A percentile compares a stretch with the other conserved stretches of the same genome.
Evolutionary conservation across 495 filamentous ascomycete genomes (phyloP).

Genomic region (Penicillium alfredii): DNA sequence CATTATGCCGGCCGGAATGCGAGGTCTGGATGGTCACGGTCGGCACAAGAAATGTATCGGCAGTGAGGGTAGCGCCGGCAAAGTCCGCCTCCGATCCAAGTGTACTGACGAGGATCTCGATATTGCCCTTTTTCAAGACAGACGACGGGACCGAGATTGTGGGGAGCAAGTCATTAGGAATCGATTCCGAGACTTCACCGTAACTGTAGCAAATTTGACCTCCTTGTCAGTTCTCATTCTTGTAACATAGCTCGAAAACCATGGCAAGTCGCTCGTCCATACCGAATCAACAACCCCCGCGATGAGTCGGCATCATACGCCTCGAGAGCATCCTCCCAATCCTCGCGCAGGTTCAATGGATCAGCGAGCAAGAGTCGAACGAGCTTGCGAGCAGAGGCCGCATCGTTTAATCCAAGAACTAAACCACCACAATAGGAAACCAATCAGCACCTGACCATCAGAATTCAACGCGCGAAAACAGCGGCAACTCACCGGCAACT

Average conservation of each 20-base stretch:
- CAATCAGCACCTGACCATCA: slow-evolving; percentile 3
- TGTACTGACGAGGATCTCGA: slow-evolving; percentile 74
- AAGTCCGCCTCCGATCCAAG: slow-evolving; percentile 37
- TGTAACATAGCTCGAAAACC: too few species aligned
- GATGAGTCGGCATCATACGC: slow-evolving; percentile 37
- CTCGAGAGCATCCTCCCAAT: slow-evolving; percentile 68
- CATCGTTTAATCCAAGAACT: slow-evolving; percentile 51
- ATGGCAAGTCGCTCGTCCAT: slow-evolving; percentile 7
- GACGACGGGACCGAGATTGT: slow-evolving; percentile 62
- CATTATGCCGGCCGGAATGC: slow-evolving; percentile 50
- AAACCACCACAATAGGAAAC: slow-evolving; percentile 1
- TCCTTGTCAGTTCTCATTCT: too few species aligned
- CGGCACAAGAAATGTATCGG: slow-evolving; percentile 60
- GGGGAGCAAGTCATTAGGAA: slow-evolving; percentile 43
- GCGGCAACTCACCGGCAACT: slow-evolving; percentile 52
- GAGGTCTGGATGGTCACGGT: slow-evolving; percentile 62
- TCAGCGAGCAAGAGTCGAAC: slow-evolving; percentile 71
- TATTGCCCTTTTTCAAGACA: slow-evolving; percentile 56
- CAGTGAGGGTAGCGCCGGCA: slow-evolving; percentile 45
- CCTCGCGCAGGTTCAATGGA: slow-evolving; percentile 55
- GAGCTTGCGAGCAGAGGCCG: slow-evolving; percentile 50
- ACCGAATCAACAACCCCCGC: slow-evolving; percentile 54
- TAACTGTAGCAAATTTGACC: slow-evolving; percentile 32
- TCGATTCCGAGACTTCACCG: slow-evolving; percentile 42
- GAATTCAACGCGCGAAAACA: too few species aligned